These are phyloP conservation scores for Vitis labrusca DNA, from an alignment of 164 flowering plant genomes.

Conservation along the genomic window DNA sequence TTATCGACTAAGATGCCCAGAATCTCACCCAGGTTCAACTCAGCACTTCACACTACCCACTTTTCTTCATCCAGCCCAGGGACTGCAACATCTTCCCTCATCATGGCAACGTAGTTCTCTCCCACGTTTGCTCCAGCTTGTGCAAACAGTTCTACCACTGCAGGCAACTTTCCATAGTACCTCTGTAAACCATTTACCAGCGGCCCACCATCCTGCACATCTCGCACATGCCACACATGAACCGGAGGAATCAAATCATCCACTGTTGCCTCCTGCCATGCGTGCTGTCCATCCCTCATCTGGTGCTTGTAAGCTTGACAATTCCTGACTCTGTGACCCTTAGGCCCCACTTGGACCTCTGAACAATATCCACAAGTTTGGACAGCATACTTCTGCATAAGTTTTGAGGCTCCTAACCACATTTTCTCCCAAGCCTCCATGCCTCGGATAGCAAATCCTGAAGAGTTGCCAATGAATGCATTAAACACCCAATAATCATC, in stretches of 20 bases:
- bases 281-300: constrained; percentile 62
- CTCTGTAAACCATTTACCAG: constrained; percentile 40
- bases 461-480: neutral
- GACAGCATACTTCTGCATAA: constrained; percentile 51
- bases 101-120: constrained; percentile 27
- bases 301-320: constrained; percentile 62
- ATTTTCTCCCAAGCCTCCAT: constrained; percentile 55
- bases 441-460: constrained; percentile 50
- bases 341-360: constrained; percentile 63
- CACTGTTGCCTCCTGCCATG: constrained; percentile 61
- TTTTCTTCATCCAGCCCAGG: constrained; percentile 38
- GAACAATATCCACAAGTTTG: constrained; percentile 61
- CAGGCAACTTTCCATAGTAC: constrained; percentile 59
- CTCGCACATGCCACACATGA: constrained; percentile 54
- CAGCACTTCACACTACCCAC: constrained; percentile 5
- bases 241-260: constrained; percentile 59
- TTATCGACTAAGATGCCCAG: too few relatives aligned
- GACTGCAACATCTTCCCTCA: constrained; percentile 51
- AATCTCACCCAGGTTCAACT: too few relatives aligned
- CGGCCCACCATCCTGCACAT: constrained; percentile 13
- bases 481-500: neutral
- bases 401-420: constrained; percentile 39
- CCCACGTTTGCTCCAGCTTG: constrained; percentile 56
- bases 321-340: constrained; percentile 53
- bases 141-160: constrained; percentile 50